These are phyloP conservation scores for Panaeolus papilionaceus DNA, from an alignment of 768 basidiomycete genomes.

Conservation along the genomic window DNA sequence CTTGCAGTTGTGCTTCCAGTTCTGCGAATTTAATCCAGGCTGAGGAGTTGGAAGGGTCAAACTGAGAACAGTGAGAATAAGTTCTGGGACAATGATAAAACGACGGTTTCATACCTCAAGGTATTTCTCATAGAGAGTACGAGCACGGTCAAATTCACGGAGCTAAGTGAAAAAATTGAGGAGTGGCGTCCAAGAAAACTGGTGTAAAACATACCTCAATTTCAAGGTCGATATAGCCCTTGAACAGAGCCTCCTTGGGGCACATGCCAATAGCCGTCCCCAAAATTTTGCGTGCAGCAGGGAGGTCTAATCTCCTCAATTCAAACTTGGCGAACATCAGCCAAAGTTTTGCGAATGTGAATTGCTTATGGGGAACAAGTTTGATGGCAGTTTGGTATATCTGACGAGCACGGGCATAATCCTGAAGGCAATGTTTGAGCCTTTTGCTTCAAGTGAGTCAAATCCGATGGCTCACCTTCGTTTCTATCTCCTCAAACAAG, in stretches of 20 bases:
- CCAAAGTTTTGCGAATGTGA: constrained; percentile 99
- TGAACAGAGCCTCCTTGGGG: constrained; percentile 94
- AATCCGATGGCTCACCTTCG: constrained; percentile 61
- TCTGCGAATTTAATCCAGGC: constrained; percentile 98
- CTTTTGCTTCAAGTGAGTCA: constrained; percentile 1
- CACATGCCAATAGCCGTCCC: constrained; percentile 95
- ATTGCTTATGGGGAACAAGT: constrained; percentile 94
- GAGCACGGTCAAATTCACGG: constrained; percentile 94
- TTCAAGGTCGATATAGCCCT: constrained; percentile 94
- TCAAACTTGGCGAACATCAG: constrained; percentile 92
- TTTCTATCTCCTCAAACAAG: constrained; percentile 95
- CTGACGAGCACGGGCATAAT: constrained; percentile 84
- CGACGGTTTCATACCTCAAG: constrained; percentile 66
- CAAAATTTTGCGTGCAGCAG: constrained; percentile 86
- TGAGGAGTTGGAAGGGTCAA: constrained; percentile 87
- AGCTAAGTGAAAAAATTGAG: constrained; percentile 51
- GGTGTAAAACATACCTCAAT: constrained; percentile 65
- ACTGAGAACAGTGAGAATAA: constrained; percentile 44
- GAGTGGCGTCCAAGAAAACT: not conserved
- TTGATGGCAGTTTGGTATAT: constrained; percentile 90
- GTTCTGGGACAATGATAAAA: constrained; percentile 6
- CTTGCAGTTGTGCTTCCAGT: constrained; percentile 85
- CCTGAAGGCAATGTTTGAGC: constrained; percentile 48
- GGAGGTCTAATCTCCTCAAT: constrained; percentile 79
- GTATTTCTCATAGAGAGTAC: constrained; percentile 92